Evolutionary conservation across 805 yeast species (phyloP).

Genomic region (Metschnikowia picachoensis): DNA sequence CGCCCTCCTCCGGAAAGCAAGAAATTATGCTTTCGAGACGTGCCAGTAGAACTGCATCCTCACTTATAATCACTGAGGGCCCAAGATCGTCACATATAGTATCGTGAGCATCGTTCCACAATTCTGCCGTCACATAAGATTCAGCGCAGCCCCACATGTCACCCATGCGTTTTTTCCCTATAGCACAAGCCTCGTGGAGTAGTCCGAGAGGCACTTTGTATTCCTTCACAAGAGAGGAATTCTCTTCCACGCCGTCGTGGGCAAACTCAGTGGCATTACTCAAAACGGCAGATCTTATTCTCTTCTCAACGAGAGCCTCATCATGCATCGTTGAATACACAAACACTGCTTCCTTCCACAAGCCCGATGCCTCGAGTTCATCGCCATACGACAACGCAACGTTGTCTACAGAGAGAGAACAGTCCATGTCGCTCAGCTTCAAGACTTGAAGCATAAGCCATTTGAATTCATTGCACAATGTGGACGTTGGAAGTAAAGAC

Average conservation of each 20-base stretch:
- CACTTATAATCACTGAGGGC: conserved; percentile 63
- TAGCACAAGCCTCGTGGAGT: conserved; percentile 59
- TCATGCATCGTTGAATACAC: conserved; percentile 55
- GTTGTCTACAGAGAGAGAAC: conserved; percentile 17
- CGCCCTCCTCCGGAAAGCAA: conserved; percentile 41
- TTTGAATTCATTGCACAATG: conserved; percentile 36
- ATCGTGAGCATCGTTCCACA: conserved; percentile 61
- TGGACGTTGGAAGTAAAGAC: conserved; percentile 7
- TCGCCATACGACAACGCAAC: conserved; percentile 43
- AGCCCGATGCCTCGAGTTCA: conserved; percentile 42
- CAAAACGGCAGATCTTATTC: conserved; percentile 37
- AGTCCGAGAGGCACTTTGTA: conserved; percentile 47
- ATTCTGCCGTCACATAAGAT: conserved; percentile 57
- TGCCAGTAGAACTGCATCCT: conserved; percentile 30
- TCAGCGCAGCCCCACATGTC: conserved; percentile 58
- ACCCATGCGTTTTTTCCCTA: conserved; percentile 44
- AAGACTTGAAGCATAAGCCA: conserved; percentile 54
- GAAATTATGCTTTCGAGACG: conserved; percentile 38
- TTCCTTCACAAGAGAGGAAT: conserved; percentile 33
- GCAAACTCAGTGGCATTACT: conserved; percentile 30
- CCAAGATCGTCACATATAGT: conserved; percentile 58
- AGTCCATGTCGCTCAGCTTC: conserved; percentile 1
- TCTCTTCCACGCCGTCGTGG: conserved; percentile 18
- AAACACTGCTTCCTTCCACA: conserved; percentile 58
- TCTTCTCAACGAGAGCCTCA: conserved; percentile 41